Base-by-base conservation (phyloP, 2,329 filamentous ascomycete genomes). In the Xylariales sp. region DNA sequence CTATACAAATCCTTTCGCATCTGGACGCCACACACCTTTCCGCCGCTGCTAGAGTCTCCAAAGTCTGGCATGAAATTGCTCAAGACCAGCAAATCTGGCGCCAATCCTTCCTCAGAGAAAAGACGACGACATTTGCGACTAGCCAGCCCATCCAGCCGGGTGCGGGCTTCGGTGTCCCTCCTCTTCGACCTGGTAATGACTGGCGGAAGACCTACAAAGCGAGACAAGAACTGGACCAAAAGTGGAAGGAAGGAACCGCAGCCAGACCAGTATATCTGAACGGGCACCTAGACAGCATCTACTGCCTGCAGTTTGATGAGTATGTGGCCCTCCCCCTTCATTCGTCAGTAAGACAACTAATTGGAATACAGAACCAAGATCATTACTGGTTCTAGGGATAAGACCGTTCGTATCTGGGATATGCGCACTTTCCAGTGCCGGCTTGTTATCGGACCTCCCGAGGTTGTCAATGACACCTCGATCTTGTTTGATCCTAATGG, bases 281-380 rank as follows among this genome's bases (percentile, higher is more conserved):
- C 54, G 93, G 93, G 2, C 93, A 98, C 61, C 82, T 83, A 19
- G 93, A 98, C 62, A 96, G 89, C 51, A 94, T 98, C 43, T 98
- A 98, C 67, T 98, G 93, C 63, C 79, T 95, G 43, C 93, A 98
- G 59, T 98, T 97, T 60, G 93, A 98, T 61, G 91, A 97, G 84
- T 89, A 76, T 54, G 83, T 41, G 16, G 24, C 25, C 16, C 19
- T 5, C n/a, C 7, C 5, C 19, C 28, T 18, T 18, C 18, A 9
- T 20, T 35, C n/a, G 25, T 21, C 33, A 31, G 5, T 31, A 20
- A 24, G 7, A 40, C 18, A 38, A 48, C 66, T 74, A 60, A 73
- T 54, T 25, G 14, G 11, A n/a, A 15, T 39, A 18, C 55, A 89
- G 85, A 61, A 75, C 86, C 59, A 98, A 97, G 65, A 95, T 97